Conservation (phyloP, 108 stramenopile species). For the Conticribra guillardii region DNA sequence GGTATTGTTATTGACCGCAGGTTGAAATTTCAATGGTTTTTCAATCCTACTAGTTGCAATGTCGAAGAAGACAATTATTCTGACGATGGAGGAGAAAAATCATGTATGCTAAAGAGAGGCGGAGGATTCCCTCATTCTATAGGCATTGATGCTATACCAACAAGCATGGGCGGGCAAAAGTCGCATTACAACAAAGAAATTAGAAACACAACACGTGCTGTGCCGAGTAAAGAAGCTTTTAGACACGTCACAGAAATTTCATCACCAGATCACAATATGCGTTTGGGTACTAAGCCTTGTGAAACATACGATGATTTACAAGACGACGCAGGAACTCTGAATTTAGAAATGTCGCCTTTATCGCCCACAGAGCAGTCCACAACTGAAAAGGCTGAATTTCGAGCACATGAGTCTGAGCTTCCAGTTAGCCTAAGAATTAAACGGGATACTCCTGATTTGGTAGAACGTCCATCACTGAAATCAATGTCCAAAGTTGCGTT, state of each 20-base stretch:
- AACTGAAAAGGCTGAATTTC: not conserved
- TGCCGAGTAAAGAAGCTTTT: not conserved
- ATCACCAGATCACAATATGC: not conserved
- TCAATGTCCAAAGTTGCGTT: slow-evolving; percentile 13
- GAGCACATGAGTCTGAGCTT: no score
- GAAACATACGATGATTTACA: no score
- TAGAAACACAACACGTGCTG: not conserved
- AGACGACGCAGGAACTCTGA: slow-evolving; percentile 1
- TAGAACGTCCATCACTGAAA: slow-evolving; percentile 9
- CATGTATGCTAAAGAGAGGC: slow-evolving; percentile 11
- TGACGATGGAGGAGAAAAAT: slow-evolving; percentile 19
- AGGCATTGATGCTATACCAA: slow-evolving; percentile 44
- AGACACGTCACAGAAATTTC: not conserved
- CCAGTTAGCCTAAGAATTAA: slow-evolving; percentile 20
- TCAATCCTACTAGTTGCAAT: slow-evolving; percentile 37
- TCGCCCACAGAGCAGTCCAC: not conserved
- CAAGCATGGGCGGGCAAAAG: slow-evolving; percentile 33
- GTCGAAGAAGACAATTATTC: slow-evolving; percentile 6
- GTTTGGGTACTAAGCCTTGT: no score
- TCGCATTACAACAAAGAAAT: not conserved
- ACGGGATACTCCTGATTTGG: slow-evolving; percentile 11
- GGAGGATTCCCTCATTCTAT: slow-evolving; percentile 48
- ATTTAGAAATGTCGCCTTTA: slow-evolving; percentile 10
- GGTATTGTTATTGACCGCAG: slow-evolving; percentile 43
- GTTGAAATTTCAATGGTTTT: slow-evolving; percentile 39